These are phyloP conservation scores for Monosporozyma siamensis DNA, from an alignment of 805 yeast species.

Conservation along the genomic window DNA sequence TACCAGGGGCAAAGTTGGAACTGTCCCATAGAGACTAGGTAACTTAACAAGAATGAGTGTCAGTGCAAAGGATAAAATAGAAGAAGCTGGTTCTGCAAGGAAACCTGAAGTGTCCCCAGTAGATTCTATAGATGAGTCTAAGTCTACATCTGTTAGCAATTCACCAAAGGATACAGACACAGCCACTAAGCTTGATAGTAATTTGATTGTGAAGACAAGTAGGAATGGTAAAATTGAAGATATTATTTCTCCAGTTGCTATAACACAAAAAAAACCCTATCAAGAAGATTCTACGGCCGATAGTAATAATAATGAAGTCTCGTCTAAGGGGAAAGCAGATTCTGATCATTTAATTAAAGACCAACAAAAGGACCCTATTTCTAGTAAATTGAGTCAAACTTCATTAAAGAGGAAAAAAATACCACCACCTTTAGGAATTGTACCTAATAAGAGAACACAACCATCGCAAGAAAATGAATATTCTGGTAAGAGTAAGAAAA, in stretches of 20 bases:
- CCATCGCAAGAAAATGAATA: too few relatives aligned
- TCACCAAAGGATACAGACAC: background rate
- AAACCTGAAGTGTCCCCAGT: background rate
- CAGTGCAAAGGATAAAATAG: too few relatives aligned
- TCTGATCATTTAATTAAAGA: background rate
- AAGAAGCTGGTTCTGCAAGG: too few relatives aligned
- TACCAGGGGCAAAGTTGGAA: too few relatives aligned
- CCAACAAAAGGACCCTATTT: background rate
- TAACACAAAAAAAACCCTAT: constrained; percentile 2
- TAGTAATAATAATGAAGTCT: background rate
- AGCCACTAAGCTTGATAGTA: background rate
- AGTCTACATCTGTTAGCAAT: too few relatives aligned
- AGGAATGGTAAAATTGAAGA: constrained; percentile 5
- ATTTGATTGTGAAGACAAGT: constrained; percentile 5
- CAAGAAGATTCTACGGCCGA: background rate
- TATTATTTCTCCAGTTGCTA: constrained; percentile 5
- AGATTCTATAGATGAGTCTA: background rate
- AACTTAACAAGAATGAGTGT: too few relatives aligned
- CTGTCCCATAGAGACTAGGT: too few relatives aligned
- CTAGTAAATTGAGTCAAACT: constrained; percentile 2
- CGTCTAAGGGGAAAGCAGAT: background rate
- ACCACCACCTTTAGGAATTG: constrained; percentile 7
- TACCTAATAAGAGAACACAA: background rate
- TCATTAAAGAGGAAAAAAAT: constrained; percentile 7
- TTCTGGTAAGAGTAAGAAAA: too few relatives aligned